These are phyloP conservation scores for Chiua virens DNA, from an alignment of 768 basidiomycete species.

Conservation along the genomic window DNA sequence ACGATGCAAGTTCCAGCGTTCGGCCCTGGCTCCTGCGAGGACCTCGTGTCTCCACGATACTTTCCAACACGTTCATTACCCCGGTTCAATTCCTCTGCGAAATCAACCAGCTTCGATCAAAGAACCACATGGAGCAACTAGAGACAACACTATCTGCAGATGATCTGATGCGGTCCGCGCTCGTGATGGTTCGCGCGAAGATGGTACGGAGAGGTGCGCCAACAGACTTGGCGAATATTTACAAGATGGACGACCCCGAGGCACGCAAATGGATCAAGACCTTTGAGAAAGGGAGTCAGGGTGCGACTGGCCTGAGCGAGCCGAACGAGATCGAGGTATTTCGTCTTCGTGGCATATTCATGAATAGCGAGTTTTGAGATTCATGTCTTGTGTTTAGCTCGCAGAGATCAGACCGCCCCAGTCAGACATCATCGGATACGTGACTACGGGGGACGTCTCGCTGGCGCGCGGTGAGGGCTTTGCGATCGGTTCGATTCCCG, in stretches of 20 bases:
- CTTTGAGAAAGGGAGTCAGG: constrained; percentile 18
- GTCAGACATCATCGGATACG: constrained; percentile 67
- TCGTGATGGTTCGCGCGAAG: constrained; percentile 65
- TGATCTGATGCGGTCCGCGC: constrained; percentile 54
- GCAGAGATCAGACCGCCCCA: constrained; percentile 42
- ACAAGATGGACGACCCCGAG: constrained; percentile 57
- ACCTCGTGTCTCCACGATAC: constrained; percentile 43
- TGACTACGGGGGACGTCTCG: constrained; percentile 84
- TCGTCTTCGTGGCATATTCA: neutral
- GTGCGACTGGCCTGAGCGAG: constrained; percentile 16
- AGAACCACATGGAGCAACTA: constrained; percentile 48
- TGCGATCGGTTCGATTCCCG: constrained; percentile 72
- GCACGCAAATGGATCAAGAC: constrained; percentile 47
- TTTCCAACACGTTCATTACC: constrained; percentile 44
- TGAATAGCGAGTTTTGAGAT: neutral
- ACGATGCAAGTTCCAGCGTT: constrained; percentile 4
- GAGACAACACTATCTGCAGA: constrained; percentile 34
- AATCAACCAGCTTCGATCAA: constrained; percentile 59
- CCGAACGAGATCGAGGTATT: constrained; percentile 30
- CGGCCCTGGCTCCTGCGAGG: constrained; percentile 75
- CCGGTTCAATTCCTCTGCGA: constrained; percentile 47
- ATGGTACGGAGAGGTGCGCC: constrained; percentile 71
- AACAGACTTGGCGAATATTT: constrained; percentile 72
- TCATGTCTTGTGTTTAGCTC: constrained; percentile 36
- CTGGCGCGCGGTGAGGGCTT: constrained; percentile 75